These are phyloP conservation scores for Trapa incisa DNA, from an alignment of 345 rosid genomes.

Conservation along the genomic window DNA sequence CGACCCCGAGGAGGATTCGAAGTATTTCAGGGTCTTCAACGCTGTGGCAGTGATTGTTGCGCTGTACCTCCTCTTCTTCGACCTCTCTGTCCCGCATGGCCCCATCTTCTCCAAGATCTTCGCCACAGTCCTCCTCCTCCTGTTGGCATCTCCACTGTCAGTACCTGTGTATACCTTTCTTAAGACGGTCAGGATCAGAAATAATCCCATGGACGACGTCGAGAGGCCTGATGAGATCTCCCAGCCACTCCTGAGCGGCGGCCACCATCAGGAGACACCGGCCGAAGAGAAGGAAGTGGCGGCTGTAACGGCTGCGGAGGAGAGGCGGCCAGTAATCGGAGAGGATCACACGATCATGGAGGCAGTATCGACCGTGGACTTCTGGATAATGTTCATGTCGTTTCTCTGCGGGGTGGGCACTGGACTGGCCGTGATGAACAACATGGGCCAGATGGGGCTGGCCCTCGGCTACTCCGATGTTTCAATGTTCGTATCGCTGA, in stretches of 20 bases:
- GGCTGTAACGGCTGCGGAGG: too few relatives aligned
- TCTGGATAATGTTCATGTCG: constrained; percentile 76
- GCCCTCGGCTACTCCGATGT: constrained; percentile 84
- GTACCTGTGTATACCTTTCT: constrained; percentile 43
- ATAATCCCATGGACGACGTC: constrained; percentile 9
- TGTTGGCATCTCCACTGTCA: constrained; percentile 56
- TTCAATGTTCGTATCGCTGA: constrained; percentile 71
- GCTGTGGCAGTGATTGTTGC: constrained; percentile 62
- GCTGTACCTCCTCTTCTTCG: constrained; percentile 53
- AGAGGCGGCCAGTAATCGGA: constrained; percentile 44
- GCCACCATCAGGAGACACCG: background rate
- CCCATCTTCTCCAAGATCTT: constrained; percentile 31
- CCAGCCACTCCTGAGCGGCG: constrained; percentile 37
- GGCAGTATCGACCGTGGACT: constrained; percentile 54
- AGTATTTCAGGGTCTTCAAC: constrained; percentile 56
- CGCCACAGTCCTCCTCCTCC: constrained; percentile 30
- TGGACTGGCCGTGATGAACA: constrained; percentile 82
- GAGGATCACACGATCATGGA: constrained; percentile 78
- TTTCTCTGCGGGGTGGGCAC: constrained; percentile 93
- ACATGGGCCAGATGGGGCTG: constrained; percentile 86
- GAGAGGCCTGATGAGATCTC: constrained; percentile 15
- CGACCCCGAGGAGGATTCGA: constrained; percentile 52
- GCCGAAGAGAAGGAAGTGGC: background rate
- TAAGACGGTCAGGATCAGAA: constrained; percentile 9
- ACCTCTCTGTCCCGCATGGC: constrained; percentile 33